Evolutionary conservation across 305 asterid species (phyloP).

Genomic region (Fraxinus latifolia): DNA sequence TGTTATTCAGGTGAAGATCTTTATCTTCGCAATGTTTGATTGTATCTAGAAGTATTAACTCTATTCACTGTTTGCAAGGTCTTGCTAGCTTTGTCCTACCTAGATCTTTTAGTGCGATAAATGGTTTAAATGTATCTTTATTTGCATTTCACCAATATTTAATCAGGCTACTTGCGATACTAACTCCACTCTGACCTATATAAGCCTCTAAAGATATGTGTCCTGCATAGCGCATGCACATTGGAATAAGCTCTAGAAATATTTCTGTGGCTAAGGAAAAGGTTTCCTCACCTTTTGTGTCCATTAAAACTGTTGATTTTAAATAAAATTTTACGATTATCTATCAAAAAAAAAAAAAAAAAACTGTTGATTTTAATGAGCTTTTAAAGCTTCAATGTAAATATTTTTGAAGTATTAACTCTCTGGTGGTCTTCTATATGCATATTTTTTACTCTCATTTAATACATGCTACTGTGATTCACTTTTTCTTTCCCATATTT

Average conservation of each 20-base stretch:
- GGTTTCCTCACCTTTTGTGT: not conserved
- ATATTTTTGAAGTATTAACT: constrained; percentile 1
- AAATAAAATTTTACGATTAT: too few relatives aligned
- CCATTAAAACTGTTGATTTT: not conserved
- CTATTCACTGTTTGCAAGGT: not conserved
- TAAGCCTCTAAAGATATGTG: not conserved
- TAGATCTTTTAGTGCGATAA: constrained; percentile 15
- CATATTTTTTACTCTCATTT: not conserved
- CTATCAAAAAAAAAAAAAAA: too few relatives aligned
- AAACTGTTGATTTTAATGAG: not conserved
- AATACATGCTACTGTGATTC: not conserved
- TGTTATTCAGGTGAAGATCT: constrained; percentile 77
- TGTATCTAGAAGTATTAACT: not conserved
- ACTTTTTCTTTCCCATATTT: constrained; percentile 2
- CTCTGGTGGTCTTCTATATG: not conserved
- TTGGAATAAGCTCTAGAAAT: constrained; percentile 1
- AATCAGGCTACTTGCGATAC: not conserved
- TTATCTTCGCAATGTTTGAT: not conserved
- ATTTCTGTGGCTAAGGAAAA: not conserved
- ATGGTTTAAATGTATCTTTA: not conserved
- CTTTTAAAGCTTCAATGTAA: not conserved
- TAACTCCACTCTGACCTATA: not conserved
- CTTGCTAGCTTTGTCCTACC: constrained; percentile 10
- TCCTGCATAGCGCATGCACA: not conserved
- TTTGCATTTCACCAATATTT: constrained; percentile 8